Evolutionary conservation across 2,329 filamentous ascomycete genomes (phyloP).

Genomic region (Arthrocladium fulminans): DNA sequence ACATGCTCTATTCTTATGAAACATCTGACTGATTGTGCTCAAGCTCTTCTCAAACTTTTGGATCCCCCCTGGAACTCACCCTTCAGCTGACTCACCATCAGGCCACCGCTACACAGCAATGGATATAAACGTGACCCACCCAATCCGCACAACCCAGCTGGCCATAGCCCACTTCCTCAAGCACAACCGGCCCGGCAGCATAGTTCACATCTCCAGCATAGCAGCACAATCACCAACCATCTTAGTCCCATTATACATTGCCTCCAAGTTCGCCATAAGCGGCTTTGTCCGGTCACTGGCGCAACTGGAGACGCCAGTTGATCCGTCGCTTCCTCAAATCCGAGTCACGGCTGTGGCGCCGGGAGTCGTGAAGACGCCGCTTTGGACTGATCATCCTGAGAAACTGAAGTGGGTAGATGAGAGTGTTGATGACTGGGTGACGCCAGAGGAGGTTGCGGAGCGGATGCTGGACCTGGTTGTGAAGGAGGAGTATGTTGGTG

Average conservation of each 20-base stretch:
- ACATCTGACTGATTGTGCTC: background rate
- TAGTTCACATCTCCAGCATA: slow-evolving; percentile 41
- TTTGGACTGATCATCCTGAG: slow-evolving; percentile 55
- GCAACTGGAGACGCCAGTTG: slow-evolving; percentile 39
- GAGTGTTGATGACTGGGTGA: slow-evolving; percentile 46
- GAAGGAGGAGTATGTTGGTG: slow-evolving; percentile 35
- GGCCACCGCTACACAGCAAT: slow-evolving; percentile 36
- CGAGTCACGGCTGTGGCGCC: slow-evolving; percentile 53
- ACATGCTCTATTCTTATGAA: background rate
- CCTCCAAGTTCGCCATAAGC: slow-evolving; percentile 41
- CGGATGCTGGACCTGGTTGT: slow-evolving; percentile 50
- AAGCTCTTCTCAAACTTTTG: slow-evolving; percentile 40
- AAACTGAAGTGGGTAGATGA: slow-evolving; percentile 46
- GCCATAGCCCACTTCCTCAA: slow-evolving; percentile 40
- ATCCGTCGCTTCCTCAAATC: slow-evolving; percentile 31
- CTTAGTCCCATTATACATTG: slow-evolving; percentile 39
- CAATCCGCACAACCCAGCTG: slow-evolving; percentile 43
- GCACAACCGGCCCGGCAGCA: slow-evolving; percentile 28
- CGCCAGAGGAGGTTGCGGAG: slow-evolving; percentile 51
- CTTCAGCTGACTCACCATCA: slow-evolving; percentile 32
- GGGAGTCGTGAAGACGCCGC: slow-evolving; percentile 52
- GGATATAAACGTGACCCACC: slow-evolving; percentile 45
- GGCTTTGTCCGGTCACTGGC: slow-evolving; percentile 43
- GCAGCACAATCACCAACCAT: slow-evolving; percentile 35
- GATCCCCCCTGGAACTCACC: slow-evolving; percentile 35